These are phyloP conservation scores for Raffaelea ambrosiae DNA, from an alignment of 2,329 filamentous ascomycete genomes.

Conservation along the genomic window DNA sequence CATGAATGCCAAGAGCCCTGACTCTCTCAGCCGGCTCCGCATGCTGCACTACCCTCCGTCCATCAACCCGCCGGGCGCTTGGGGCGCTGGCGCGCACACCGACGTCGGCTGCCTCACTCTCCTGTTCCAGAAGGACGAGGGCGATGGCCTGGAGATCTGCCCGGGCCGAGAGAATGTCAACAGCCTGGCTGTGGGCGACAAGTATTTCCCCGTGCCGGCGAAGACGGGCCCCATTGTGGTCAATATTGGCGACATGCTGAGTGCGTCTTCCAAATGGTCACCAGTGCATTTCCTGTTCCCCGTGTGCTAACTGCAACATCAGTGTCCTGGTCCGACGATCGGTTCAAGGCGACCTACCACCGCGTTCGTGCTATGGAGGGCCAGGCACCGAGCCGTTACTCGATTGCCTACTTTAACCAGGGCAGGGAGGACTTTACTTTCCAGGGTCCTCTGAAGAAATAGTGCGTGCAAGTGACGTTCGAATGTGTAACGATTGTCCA, in stretches of 20 bases:
- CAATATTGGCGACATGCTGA: not conserved
- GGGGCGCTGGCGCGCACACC: constrained; percentile 49
- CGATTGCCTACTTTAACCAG: not conserved
- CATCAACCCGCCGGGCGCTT: constrained; percentile 33
- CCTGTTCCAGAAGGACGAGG: constrained; percentile 51
- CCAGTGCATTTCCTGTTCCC: no score
- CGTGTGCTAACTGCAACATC: no score
- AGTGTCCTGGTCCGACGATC: constrained; percentile 56
- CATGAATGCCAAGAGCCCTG: not conserved
- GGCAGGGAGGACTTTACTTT: not conserved
- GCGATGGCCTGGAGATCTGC: constrained; percentile 55
- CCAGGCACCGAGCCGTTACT: not conserved
- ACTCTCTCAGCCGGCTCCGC: constrained; percentile 18
- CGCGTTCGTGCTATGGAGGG: constrained; percentile 38
- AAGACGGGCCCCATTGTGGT: no score
- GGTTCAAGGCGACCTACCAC: constrained; percentile 59
- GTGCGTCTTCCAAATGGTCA: no score
- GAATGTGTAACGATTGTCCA: no score
- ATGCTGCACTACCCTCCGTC: constrained; percentile 16
- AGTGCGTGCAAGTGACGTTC: no score
- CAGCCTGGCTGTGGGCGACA: constrained; percentile 46
- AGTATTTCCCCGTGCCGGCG: constrained; percentile 5
- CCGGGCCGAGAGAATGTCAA: constrained; percentile 52
- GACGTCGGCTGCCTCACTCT: constrained; percentile 56
- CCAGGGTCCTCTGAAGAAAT: not conserved